phyloP scores from a whole-genome alignment of 75 land plant species.

The Picea sitchensis region DNA sequence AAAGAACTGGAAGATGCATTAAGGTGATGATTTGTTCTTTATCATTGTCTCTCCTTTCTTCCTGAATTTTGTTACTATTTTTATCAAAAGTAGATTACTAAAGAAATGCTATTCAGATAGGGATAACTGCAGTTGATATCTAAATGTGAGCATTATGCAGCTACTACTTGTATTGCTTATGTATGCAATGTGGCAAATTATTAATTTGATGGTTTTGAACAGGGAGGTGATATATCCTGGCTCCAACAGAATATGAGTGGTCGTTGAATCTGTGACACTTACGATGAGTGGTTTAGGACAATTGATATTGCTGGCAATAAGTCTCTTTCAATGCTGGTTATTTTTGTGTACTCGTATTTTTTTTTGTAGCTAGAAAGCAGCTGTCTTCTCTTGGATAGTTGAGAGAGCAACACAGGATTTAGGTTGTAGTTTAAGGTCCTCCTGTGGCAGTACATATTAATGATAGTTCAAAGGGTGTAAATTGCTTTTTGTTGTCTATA shows the following conservation, averaged over 20 bases:
- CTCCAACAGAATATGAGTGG: background rate
- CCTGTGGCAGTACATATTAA: background rate
- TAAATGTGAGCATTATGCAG: background rate
- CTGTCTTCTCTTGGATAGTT: background rate
- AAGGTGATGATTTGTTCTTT: constrained; percentile 18
- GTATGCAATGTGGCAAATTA: background rate
- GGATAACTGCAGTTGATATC: background rate
- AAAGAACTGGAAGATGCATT: constrained; percentile 32
- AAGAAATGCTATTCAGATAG: background rate
- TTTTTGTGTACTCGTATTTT: background rate
- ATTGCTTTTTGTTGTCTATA: no score
- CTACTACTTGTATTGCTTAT: background rate
- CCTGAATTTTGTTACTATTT: background rate
- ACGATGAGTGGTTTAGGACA: background rate
- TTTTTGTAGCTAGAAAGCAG: background rate
- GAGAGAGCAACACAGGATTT: background rate
- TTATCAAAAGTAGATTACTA: no score
- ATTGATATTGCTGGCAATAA: background rate
- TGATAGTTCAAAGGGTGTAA: no score
- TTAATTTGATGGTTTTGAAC: background rate
- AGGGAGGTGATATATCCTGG: constrained; percentile 12
- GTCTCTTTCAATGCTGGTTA: background rate
- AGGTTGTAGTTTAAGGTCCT: background rate
- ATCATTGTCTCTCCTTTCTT: background rate
- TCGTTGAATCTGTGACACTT: background rate